Base-by-base conservation (phyloP, 164 flowering plant genomes). In the Tetracentron sinense region DNA sequence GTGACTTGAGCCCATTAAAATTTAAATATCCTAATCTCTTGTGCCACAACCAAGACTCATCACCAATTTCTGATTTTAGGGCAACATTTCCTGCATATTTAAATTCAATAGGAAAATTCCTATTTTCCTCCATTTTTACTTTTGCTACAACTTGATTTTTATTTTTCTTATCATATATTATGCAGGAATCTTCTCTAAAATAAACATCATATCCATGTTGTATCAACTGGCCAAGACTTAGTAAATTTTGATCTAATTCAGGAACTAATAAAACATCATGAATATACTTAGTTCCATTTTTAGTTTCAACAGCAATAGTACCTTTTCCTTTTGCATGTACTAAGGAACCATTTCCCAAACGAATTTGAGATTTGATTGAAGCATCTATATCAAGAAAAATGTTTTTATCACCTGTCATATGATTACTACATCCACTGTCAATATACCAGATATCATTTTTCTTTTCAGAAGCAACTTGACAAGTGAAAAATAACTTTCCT, bases 221-320 rank as follows among this genome's bases (percentile, higher is more conserved):
- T n/a, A n/a, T n/a, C n/a, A n/a, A n/a, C n/a, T n/a, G n/a, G n/a
- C n/a, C n/a, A n/a, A n/a, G n/a, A n/a, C n/a, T n/a, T n/a, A n/a
- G n/a, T n/a, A 60, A 46, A 42, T 42, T 47, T 44, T 33, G 20
- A 1, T 14, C 20, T 7, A 60, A 42, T 14, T 44, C 21, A 3
- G 63, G 63, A 44, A 60, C 52, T 6, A 23, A 17, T 25, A 60
- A 44, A 3, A 60, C 63, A 60, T 60, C 52, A 23, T 20, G 20
- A 7, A 44, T 60, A 46, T n/a, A 60, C 7, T 22, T 60, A 3
- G 31, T 42, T 22, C 51, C 16, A n/a, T 49, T 6, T 21, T 19
- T 49, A 4, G 7, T 15, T n/a, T 15, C 6, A 49, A 19, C 2
- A 19, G 23, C 1, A 49, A 21, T 49, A 2, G 22, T 49, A 2